Evolutionary conservation across 1,139 yeast genomes (phyloP), one percentile per base, ranked within the genome.

Genomic region (Yamadazyma sp.): DNA sequence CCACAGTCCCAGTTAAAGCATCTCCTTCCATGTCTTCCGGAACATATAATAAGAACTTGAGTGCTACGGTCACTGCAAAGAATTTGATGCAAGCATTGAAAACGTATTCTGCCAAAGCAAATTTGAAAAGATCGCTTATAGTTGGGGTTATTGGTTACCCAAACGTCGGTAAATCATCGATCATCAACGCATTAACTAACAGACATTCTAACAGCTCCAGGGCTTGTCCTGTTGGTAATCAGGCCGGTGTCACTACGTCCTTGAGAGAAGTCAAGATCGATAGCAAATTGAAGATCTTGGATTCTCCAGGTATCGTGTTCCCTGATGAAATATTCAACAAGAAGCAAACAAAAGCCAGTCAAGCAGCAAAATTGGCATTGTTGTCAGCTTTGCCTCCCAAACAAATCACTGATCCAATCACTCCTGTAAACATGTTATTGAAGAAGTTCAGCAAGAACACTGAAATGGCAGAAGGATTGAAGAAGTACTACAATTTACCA

Each of bases 121-220:
- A 89, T 59, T 75, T 91, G 54, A 91, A 91, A 62, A 79, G 98
- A 61, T 81, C 96, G n/a, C 83, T 91, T 42, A 78, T 88, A 30
- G 98, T 89, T 35, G 98, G 99, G 56, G 95, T 92, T 34, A 87
- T 94, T 54, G 98, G 98, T 23, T 91, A 89, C 61, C 98, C 98
- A 35, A 92, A 92, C 46, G 77, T 72, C 25, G 98, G 98, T 52
- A 92, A 92, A 61, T 89, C 97, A 0, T 89, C 97, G 11, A 86
- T 94, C 41, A 92, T 92, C 57, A 92, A 92, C 60, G 87, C 96
- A 3, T 73, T 92, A 48, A 83, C 95, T 9, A 77, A 87, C 40
- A 83, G 95, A 65, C 94, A 87, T 57, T 89, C 92, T 38, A 67
- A 71, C 49, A 58, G 58, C 14, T 69, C 80, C 33, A 79, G 75